Evolutionary conservation across 176 grass and related monocot species (phyloP), one percentile per base, ranked within the genome.

Genomic region (Puya raimondii): DNA sequence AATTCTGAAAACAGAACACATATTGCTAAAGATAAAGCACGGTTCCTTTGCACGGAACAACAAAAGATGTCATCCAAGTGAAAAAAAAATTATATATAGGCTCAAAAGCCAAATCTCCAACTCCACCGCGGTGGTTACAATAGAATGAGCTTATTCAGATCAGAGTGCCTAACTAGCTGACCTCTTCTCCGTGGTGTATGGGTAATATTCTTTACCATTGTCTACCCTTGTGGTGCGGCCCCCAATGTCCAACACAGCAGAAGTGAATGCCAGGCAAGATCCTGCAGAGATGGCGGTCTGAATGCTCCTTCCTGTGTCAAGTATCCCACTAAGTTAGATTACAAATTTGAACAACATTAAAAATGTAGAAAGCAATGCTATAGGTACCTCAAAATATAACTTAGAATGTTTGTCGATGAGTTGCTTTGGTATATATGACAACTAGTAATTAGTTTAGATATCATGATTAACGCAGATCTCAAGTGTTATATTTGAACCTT

Each of bases 201-300:
- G 56, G 70, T 80, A 83, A 11, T 94, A 93, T 64, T 84, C 95
- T 71, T 80, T 99, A 14, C 95, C 90, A 14, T 70, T 94, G 70
- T 93, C 90, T 10, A 88, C 80, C 82, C 72, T 88, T 14, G 87
- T 99, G 12, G 95, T 88, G 14, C 88, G 88, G 51, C 87, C 90
- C 1, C 95, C 90, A 73, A 88, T 70, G 52, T 99, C 95, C 66
- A 94, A 80, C 2, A 69, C 1, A 49, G 87, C 84, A 33, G 89
- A 90, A 68, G 90, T 91, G 65, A 85, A 79, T 12, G 87, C 95
- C 69, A 99, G 85, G 72, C 78, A 67, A 80, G 90, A 93, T 50
- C 95, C 90, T 18, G 75, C 95, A 47, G 68, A 64, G 33, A 99
- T 42, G 48, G 85, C 95, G 23, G 77, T 80, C 68, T 82, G 77